Evolutionary conservation across 352 stramenopile species (phyloP).

Genomic region (Phytophthora melonis): DNA sequence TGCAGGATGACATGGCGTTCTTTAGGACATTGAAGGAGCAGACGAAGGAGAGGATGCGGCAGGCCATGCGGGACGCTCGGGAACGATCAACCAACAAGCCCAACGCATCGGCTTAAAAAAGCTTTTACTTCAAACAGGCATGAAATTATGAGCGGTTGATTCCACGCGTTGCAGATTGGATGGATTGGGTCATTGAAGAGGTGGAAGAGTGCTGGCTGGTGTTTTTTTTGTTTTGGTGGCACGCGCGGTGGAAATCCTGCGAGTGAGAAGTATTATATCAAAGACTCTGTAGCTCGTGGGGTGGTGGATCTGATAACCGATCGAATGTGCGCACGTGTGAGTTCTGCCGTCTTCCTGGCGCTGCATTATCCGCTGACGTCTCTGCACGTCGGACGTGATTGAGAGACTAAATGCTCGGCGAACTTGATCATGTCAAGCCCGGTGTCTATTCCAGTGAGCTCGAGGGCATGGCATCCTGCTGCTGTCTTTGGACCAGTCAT

Average conservation of each 20-base stretch:
- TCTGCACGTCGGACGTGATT: slow-evolving; percentile 10
- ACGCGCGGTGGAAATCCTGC: background rate
- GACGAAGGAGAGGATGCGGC: slow-evolving; percentile 75
- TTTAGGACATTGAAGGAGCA: slow-evolving; percentile 74
- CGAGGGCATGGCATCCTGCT: background rate
- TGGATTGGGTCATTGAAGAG: background rate
- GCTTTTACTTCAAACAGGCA: background rate
- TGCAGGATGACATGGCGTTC: slow-evolving; percentile 80
- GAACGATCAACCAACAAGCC: slow-evolving; percentile 36
- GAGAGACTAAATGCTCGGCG: slow-evolving; percentile 27
- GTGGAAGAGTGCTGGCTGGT: background rate
- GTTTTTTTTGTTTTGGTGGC: background rate
- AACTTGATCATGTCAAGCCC: slow-evolving; percentile 25
- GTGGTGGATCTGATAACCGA: slow-evolving; percentile 34
- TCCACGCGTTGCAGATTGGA: slow-evolving; percentile 9
- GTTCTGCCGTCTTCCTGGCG: background rate
- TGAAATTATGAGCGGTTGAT: background rate
- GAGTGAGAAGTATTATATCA: background rate
- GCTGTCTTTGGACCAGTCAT: slow-evolving; percentile 12
- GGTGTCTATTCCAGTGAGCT: slow-evolving; percentile 10
- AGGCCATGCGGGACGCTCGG: slow-evolving; percentile 58
- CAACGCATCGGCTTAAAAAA: slow-evolving; percentile 41
- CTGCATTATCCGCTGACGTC: background rate
- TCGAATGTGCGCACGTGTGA: background rate
- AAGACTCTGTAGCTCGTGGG: background rate